Percentiles rank a stretch among this genome's conserved stretches.
These are phyloP conservation scores for Exserohilum rostratum DNA, from an alignment of 2,329 filamentous ascomycete genomes.

Conservation along the genomic window DNA sequence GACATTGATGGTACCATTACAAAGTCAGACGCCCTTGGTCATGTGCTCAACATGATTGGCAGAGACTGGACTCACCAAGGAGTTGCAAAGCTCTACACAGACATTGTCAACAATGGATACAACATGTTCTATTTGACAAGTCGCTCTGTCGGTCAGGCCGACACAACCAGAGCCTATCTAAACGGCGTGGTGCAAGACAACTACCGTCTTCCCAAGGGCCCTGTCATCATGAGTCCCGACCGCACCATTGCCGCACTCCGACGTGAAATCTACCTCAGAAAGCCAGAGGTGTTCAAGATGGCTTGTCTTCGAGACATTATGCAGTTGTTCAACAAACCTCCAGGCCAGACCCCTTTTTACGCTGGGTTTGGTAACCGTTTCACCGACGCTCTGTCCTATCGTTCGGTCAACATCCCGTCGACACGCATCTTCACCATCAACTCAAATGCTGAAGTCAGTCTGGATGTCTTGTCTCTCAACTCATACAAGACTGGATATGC, in stretches of 20 bases:
- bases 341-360: slow-evolving; percentile 83
- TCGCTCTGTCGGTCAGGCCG: slow-evolving; percentile 89
- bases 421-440: slow-evolving; percentile 99
- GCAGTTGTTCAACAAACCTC: slow-evolving; percentile 71
- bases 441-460: slow-evolving; percentile 90
- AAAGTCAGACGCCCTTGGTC: slow-evolving; percentile 91
- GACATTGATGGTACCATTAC: slow-evolving; percentile 99
- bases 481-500: slow-evolving; percentile 97
- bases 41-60: slow-evolving; percentile 95
- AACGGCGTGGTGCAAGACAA: slow-evolving; percentile 88
- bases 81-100: slow-evolving; percentile 95
- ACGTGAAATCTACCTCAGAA: slow-evolving; percentile 90
- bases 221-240: slow-evolving; percentile 93
- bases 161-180: slow-evolving; percentile 86
- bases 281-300: slow-evolving; percentile 99
- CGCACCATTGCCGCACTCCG: slow-evolving; percentile 91
- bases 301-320: slow-evolving; percentile 93
- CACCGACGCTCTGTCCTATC: slow-evolving; percentile 94
- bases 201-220: slow-evolving; percentile 83
- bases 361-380: slow-evolving; percentile 96
- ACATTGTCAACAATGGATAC: slow-evolving; percentile 94
- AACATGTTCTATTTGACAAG: slow-evolving; percentile 99
- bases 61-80: slow-evolving; percentile 97
- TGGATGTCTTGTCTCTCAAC: slow-evolving; percentile 88
- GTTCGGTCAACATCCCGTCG: slow-evolving; percentile 92